Evolutionary conservation across 176 grass and related monocot species (phyloP).

Genomic region (Raddia distichophylla): DNA sequence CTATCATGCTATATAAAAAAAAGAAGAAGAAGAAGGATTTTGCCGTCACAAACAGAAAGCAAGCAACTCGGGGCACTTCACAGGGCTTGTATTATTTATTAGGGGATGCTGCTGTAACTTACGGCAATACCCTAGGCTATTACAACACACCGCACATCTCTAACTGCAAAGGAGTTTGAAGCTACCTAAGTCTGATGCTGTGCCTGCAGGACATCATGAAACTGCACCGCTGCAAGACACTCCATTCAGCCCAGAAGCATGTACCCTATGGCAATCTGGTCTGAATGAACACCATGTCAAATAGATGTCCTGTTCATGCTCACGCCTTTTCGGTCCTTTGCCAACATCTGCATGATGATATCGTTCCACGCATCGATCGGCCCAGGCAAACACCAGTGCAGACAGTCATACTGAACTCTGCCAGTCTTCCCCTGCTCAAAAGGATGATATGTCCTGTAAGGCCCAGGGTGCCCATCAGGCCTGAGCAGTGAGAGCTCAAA

Average conservation of each 20-base stretch:
- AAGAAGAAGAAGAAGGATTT: neutral
- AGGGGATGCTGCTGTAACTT: neutral
- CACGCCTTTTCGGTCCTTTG: neutral
- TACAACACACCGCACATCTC: neutral
- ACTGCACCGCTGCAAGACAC: neutral
- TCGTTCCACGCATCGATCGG: conserved; percentile 88
- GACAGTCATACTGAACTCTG: conserved; percentile 77
- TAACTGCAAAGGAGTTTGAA: neutral
- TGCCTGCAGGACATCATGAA: neutral
- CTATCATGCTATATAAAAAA: neutral
- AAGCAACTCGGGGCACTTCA: conserved; percentile 2
- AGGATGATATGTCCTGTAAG: conserved; percentile 71
- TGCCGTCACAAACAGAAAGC: conserved; percentile 9
- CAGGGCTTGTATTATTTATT: neutral
- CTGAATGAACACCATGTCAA: neutral
- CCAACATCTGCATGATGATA: conserved; percentile 68
- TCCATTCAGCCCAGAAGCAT: neutral
- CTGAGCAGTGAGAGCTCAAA: conserved; percentile 69
- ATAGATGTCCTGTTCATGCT: neutral
- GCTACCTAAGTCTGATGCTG: neutral
- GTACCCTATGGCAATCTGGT: neutral
- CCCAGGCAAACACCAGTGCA: conserved; percentile 94
- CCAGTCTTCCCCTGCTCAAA: conserved; percentile 33
- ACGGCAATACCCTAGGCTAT: neutral
- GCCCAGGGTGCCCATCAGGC: conserved; percentile 79